Percentiles rank a stretch among this genome's conserved stretches.
Evolutionary conservation across 2,329 filamentous ascomycete genomes (phyloP).

Genomic region (Diaporthe citriasiana): DNA sequence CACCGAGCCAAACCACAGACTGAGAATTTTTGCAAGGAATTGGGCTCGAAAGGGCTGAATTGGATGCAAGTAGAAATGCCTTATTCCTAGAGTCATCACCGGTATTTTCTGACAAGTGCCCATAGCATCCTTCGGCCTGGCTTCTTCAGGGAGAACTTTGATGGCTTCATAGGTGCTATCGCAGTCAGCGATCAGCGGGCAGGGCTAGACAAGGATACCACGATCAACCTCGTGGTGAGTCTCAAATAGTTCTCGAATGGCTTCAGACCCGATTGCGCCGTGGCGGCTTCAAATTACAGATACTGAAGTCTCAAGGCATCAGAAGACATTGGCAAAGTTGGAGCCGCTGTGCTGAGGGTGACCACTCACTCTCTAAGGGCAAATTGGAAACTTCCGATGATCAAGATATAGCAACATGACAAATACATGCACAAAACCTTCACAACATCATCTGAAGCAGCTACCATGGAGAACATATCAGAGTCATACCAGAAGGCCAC

Average conservation of each 20-base stretch:
- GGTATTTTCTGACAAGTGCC: background rate
- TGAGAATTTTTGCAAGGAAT: background rate
- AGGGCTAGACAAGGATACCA: background rate
- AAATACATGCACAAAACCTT: background rate
- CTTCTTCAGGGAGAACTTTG: conserved; percentile 23
- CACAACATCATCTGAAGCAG: background rate
- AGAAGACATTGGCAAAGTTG: conserved; percentile 1
- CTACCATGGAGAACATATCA: conserved; percentile 1
- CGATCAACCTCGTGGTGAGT: background rate
- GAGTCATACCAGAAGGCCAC: background rate
- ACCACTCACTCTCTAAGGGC: background rate
- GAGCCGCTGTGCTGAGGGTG: background rate
- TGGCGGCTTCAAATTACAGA: accelerated
- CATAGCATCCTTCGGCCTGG: conserved; percentile 1
- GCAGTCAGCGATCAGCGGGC: background rate
- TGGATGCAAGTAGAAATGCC: background rate
- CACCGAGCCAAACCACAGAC: background rate
- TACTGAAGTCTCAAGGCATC: background rate
- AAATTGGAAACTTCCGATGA: background rate
- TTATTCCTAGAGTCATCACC: too few species aligned
- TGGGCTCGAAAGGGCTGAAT: background rate
- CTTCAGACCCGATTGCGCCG: accelerated
- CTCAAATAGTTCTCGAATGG: too few species aligned
- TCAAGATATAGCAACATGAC: background rate
- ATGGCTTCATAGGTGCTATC: background rate